phyloP scores from a whole-genome alignment of 208 protist genomes.

The Trypanosoma vivax region DNA sequence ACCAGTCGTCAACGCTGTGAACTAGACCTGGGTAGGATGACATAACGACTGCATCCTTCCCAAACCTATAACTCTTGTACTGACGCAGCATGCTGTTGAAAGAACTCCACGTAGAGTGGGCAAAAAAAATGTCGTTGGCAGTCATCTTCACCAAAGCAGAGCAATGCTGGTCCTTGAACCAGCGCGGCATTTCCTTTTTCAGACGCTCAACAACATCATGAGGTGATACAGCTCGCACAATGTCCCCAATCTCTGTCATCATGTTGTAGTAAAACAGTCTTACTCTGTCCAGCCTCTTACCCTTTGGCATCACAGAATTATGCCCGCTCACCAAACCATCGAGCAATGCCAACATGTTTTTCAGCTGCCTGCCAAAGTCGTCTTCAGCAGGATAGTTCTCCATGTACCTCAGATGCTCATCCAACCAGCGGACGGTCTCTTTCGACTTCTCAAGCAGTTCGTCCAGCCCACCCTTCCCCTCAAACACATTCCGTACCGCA shows the following conservation, averaged over 20 bases:
- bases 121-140: slow-evolving; percentile 42
- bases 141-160: slow-evolving; percentile 52
- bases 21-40: slow-evolving; percentile 67
- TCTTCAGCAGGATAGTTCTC: neutral
- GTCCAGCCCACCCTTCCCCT: slow-evolving; percentile 6
- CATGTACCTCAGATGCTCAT: slow-evolving; percentile 19
- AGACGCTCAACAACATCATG: neutral
- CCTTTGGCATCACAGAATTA: slow-evolving; percentile 4
- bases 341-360: slow-evolving; percentile 14
- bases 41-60: slow-evolving; percentile 39
- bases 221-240: slow-evolving; percentile 8
- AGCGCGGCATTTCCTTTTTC: slow-evolving; percentile 9
- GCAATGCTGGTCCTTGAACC: slow-evolving; percentile 35
- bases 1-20: slow-evolving; percentile 87
- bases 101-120: slow-evolving; percentile 42
- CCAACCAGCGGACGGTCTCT: slow-evolving; percentile 8
- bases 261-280: slow-evolving; percentile 31
- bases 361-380: slow-evolving; percentile 18
- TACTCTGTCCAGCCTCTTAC: slow-evolving; percentile 5
- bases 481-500: slow-evolving; percentile 22
- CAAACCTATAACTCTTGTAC: slow-evolving; percentile 53
- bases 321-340: slow-evolving; percentile 32
- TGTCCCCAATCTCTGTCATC: slow-evolving; percentile 28
- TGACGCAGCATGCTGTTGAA: slow-evolving; percentile 47
- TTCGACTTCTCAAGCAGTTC: neutral